Conservation (phyloP, 805 yeast species). For the Candida stauntonica region DNA sequence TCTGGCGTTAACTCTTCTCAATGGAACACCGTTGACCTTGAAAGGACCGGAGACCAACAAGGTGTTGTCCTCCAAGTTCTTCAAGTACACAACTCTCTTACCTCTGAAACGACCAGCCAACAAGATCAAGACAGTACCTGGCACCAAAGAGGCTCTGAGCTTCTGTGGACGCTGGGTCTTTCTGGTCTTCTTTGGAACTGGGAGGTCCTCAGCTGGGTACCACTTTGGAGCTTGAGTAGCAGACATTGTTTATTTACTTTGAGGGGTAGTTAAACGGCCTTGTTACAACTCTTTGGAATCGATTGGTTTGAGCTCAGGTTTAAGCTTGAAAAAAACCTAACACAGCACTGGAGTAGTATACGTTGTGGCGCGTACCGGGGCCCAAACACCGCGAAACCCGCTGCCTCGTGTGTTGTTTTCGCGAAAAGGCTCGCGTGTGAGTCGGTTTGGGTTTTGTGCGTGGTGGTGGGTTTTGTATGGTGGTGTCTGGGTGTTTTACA, state of each 20-base stretch:
- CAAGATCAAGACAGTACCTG: slow-evolving; percentile 96
- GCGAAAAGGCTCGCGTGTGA: no score
- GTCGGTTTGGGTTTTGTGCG: not conserved
- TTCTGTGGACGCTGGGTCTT: slow-evolving; percentile 90
- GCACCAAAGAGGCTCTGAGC: slow-evolving; percentile 92
- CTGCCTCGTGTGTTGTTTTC: no score
- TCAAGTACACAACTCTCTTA: slow-evolving; percentile 98
- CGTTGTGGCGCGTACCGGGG: slow-evolving; percentile 8
- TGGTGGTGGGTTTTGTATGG: no score
- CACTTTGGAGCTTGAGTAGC: slow-evolving; percentile 68
- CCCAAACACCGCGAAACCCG: not conserved
- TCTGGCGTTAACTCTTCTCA: slow-evolving; percentile 98
- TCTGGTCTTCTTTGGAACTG: slow-evolving; percentile 86
- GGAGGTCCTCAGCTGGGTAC: slow-evolving; percentile 90
- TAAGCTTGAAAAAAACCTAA: slow-evolving; percentile 4
- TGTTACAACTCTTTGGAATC: no score
- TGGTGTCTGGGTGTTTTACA: slow-evolving; percentile 14
- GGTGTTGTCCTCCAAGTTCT: slow-evolving; percentile 97
- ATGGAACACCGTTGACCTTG: slow-evolving; percentile 99
- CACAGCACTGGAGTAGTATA: not conserved
- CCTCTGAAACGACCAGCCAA: slow-evolving; percentile 99
- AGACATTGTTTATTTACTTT: slow-evolving; percentile 10
- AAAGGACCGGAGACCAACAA: slow-evolving; percentile 97
- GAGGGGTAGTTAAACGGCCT: not conserved
- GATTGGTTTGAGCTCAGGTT: no score